These are phyloP conservation scores for Lavandula angustifolia DNA, from an alignment of 257 asterid genomes.

Conservation along the genomic window DNA sequence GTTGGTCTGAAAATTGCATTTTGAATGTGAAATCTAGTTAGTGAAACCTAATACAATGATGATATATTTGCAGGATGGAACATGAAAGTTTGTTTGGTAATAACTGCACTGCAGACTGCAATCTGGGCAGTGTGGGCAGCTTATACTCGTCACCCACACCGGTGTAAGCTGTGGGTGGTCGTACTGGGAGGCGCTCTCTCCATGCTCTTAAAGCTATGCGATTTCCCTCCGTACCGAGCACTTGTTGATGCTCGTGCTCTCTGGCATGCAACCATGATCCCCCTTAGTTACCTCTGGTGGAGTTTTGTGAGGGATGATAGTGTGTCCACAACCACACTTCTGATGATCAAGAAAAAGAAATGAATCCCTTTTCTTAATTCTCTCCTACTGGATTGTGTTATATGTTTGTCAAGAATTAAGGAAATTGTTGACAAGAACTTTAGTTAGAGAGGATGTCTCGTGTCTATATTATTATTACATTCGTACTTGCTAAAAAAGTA, in stretches of 20 bases:
- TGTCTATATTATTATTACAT: too few relatives aligned
- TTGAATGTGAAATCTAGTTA: neutral
- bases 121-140: conserved; percentile 84
- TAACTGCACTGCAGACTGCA: conserved; percentile 46
- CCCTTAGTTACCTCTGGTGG: conserved; percentile 80
- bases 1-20: neutral
- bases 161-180: conserved; percentile 69
- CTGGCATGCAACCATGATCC: conserved; percentile 76
- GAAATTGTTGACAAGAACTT: too few relatives aligned
- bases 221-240: conserved; percentile 75
- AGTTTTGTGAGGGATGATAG: conserved; percentile 76
- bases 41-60: neutral
- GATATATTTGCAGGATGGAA: conserved; percentile 57
- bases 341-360: conserved; percentile 60
- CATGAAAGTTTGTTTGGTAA: conserved; percentile 52
- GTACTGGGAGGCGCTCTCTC: conserved; percentile 57
- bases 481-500: too few relatives aligned
- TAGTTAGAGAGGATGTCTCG: too few relatives aligned
- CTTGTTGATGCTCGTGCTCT: conserved; percentile 75
- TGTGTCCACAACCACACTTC: conserved; percentile 58
- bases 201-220: conserved; percentile 54
- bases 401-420: too few relatives aligned
- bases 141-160: conserved; percentile 59
- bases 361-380: neutral
- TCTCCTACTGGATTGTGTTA: too few relatives aligned